Percentiles rank a stretch among this genome's conserved stretches.
phyloP scores from a whole-genome alignment of 306 rosid genomes.

The Malus sieversii region DNA sequence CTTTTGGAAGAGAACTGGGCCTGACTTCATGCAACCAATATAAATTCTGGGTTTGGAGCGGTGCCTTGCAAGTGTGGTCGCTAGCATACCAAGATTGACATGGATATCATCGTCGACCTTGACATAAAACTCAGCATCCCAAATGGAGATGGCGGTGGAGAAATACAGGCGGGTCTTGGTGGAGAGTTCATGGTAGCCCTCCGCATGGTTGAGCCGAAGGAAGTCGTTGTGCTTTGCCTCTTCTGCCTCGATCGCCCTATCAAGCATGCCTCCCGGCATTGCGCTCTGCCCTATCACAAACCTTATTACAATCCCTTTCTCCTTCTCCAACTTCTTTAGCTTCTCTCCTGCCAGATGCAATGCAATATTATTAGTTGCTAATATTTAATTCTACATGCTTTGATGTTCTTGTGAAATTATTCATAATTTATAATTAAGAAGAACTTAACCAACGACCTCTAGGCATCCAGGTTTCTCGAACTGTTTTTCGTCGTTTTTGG shows the following conservation, averaged over 20 bases:
- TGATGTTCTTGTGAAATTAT: no score
- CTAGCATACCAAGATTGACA: conserved; percentile 64
- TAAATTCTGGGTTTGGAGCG: conserved; percentile 64
- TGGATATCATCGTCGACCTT: conserved; percentile 91
- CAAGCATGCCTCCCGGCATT: conserved; percentile 51
- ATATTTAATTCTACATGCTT: no score
- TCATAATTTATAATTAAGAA: no score
- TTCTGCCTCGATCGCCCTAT: conserved; percentile 66
- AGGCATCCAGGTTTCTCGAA: conserved; percentile 83
- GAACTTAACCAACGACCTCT: conserved; percentile 28
- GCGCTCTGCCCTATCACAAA: conserved; percentile 82
- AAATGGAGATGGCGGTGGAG: conserved; percentile 54
- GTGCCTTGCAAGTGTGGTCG: conserved; percentile 47
- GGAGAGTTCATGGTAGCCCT: conserved; percentile 80
- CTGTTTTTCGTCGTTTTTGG: conserved; percentile 59
- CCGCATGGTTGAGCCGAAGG: conserved; percentile 63
- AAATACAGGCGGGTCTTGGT: conserved; percentile 77
- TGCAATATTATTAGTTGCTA: no score
- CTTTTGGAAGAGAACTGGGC: conserved; percentile 85
- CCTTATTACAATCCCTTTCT: conserved; percentile 78
- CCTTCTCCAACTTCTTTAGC: conserved; percentile 55
- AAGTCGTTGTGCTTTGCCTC: conserved; percentile 65
- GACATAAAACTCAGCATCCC: conserved; percentile 85
- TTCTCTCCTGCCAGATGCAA: conserved; percentile 31
- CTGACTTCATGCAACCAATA: conserved; percentile 96